Evolutionary conservation across 139 green algal species (phyloP), one percentile per base, ranked within the genome.

Genomic region (Chlorella ohadii): DNA sequence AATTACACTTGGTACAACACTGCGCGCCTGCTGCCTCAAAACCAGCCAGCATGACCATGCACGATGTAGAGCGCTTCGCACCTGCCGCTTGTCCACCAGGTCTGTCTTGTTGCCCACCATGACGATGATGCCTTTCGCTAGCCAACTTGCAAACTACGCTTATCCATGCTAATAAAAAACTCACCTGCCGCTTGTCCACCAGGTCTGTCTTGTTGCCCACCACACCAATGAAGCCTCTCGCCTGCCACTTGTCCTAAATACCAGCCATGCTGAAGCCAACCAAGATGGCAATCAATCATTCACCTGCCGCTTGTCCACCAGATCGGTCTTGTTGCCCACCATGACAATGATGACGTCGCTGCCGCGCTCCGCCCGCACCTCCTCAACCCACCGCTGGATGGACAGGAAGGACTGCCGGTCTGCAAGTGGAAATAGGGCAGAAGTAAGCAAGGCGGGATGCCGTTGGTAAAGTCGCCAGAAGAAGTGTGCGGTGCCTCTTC

Each of bases 201-300:
- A 99, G 83, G 85, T 99, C 97, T n/a, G 96, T 99, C 89, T 99
- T 99, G 92, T 99, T 99, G 66, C 97, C 97, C 22, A 99, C 96
- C 27, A 99, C 80, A 75, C 98, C 97, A 65, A 99, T 96, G 78
- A 99, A 98, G 7, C 9, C 44, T 51, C 9, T 51, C 44, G 9
- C 44, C 44, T n/a, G n/a, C n/a, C n/a, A n/a, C n/a, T n/a, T n/a
- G n/a, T n/a, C n/a, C n/a, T n/a, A n/a, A n/a, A n/a, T n/a, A n/a
- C n/a, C n/a, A n/a, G n/a, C n/a, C n/a, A n/a, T n/a, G n/a, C n/a
- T n/a, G n/a, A n/a, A n/a, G n/a, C n/a, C n/a, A n/a, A n/a, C n/a
- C n/a, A n/a, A n/a, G n/a, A n/a, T 38, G n/a, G 39, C 70, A 72
- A 15, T 31, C 13, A 11, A 25, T 12, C 12, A 23, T 27, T 3